Conservation (phyloP, 139 green algal genomes). For the Gonium pectorale region DNA sequence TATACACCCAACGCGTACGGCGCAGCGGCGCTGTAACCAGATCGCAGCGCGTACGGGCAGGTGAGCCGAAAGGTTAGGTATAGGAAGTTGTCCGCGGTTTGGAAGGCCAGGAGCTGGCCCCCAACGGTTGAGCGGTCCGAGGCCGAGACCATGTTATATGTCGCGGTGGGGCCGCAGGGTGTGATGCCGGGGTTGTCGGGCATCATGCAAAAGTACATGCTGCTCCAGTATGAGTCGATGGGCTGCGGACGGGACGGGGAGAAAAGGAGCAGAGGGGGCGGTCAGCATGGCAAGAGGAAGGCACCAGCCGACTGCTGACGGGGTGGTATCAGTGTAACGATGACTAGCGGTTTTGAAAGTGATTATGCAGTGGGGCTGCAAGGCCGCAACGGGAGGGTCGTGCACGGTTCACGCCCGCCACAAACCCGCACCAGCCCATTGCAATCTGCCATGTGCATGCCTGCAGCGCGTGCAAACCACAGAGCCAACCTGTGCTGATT, state of each 20-base stretch:
- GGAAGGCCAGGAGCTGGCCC: slow-evolving; percentile 2
- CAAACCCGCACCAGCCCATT: no score
- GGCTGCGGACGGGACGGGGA: background rate
- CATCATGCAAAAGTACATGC: background rate
- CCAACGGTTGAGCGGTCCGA: background rate
- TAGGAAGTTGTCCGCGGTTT: background rate
- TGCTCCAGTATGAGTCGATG: slow-evolving; percentile 3
- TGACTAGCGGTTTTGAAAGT: background rate
- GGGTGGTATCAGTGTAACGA: background rate
- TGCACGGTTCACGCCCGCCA: no score
- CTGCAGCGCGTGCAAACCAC: no score
- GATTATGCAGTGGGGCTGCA: background rate
- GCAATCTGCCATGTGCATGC: no score
- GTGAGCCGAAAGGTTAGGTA: slow-evolving; percentile 16
- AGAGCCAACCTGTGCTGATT: no score
- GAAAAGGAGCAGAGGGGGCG: background rate
- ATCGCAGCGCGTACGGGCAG: slow-evolving; percentile 29
- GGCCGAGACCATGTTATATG: background rate
- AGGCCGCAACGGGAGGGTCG: background rate
- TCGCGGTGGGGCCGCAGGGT: background rate
- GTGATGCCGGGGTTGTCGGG: background rate
- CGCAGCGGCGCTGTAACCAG: background rate
- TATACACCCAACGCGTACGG: slow-evolving; percentile 11
- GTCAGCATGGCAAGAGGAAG: background rate
- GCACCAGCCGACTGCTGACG: background rate